These are phyloP conservation scores for Hamamelis virginiana DNA, from an alignment of 164 flowering plant species.

Conservation along the genomic window DNA sequence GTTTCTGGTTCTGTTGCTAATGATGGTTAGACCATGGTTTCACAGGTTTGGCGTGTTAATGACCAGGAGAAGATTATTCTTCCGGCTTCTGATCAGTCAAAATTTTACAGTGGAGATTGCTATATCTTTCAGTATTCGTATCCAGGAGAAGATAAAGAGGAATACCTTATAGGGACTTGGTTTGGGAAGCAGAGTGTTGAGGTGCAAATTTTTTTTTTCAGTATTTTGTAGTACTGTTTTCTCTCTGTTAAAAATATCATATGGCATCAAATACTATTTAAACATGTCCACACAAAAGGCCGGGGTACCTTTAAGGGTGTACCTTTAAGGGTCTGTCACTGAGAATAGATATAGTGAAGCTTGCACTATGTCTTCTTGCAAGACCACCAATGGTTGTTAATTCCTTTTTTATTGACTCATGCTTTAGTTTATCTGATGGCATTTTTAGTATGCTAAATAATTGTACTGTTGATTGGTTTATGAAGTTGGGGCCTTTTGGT, in stretches of 20 bases:
- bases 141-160: conserved; percentile 92
- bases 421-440: no score
- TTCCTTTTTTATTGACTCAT: no score
- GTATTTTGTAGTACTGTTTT: neutral
- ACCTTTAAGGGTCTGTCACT: no score
- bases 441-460: no score
- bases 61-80: conserved; percentile 70
- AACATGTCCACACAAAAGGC: neutral
- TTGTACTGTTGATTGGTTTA: no score
- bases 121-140: conserved; percentile 91
- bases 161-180: conserved; percentile 92
- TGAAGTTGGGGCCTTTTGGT: no score
- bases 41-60: conserved; percentile 93
- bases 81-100: conserved; percentile 73
- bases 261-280: neutral
- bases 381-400: no score
- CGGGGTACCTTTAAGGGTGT: no score
- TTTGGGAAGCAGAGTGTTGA: conserved; percentile 88
- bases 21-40: conserved; percentile 19
- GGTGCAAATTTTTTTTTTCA: conserved; percentile 32
- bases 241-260: neutral
- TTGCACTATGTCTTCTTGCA: no score
- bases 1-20: conserved; percentile 3
- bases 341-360: no score
- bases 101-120: conserved; percentile 93